Evolutionary conservation across 352 stramenopile genomes (phyloP), one percentile per base, ranked within the genome.

Genomic region (Globisporangium ultimum): DNA sequence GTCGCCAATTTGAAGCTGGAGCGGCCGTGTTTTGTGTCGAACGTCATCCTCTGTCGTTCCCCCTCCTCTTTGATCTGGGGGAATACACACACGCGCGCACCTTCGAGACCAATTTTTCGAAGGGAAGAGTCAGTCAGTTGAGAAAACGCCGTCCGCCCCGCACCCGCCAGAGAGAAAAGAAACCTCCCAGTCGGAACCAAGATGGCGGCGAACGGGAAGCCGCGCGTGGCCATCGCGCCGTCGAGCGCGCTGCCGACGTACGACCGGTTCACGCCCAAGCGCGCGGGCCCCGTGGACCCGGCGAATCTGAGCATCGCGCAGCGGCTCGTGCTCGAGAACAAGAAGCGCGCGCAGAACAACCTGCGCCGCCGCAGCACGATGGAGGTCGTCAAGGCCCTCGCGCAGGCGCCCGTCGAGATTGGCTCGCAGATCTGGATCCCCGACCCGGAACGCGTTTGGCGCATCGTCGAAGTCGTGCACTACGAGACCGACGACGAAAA

Each of bases 371-470:
- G 80, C 67, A 93, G 77, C 69, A 88, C 78, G 50, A 59, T 74
- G 45, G 83, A 96, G 58, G 83, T 93, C 20, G 64, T 87, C 53
- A 71, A 72, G 21, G 72, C 84, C 48, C 72, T 96, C 38, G 59
- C 71, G 57, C 74, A 86, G 54, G 78, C 76, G 55, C 87, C 87
- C 3, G 75, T 94, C 24, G 84, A 93, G 58, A 46, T 91, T 15
- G 87, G 87, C 50, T 67, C 81, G 36, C 83, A 94, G 61, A 91
- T 96, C 58, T 96, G 87, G 87, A 78, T 96, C 56, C 87, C 87
- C 1, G 87, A 96, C 60, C 72, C 78, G 18, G 84, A 94, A 63
- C 70, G 61, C 22, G 87, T 96, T 20, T 96, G 87, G 87, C 84
- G 84, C 64, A 72, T 92, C 17, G 86, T 95, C 52, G 73, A 95